Conservation (phyloP, 2,329 filamentous ascomycete species). For the Penicillium thymicola region DNA sequence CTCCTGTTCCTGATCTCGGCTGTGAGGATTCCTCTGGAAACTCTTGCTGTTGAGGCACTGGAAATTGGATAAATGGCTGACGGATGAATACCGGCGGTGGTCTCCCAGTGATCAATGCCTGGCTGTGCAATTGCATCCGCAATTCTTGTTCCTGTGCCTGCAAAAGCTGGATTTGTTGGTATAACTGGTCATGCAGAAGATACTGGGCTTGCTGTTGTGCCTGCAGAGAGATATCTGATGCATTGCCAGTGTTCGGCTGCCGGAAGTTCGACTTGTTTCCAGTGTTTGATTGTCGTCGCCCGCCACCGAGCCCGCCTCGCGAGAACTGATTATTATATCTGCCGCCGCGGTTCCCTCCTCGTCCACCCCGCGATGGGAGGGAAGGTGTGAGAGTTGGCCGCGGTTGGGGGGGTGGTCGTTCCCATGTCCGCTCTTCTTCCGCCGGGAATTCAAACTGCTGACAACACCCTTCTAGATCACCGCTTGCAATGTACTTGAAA, state of each 20-base stretch:
- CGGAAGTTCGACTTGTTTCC: conserved; percentile 44
- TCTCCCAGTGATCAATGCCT: conserved; percentile 42
- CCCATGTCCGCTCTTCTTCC: conserved; percentile 64
- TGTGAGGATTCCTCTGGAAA: conserved; percentile 37
- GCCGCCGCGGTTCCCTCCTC: conserved; percentile 49
- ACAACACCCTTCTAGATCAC: conserved; percentile 77
- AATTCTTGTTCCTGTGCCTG: conserved; percentile 51
- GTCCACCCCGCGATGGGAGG: conserved; percentile 46
- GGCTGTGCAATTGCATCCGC: conserved; percentile 47
- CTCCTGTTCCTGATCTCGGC: conserved; percentile 38
- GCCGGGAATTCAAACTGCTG: conserved; percentile 85
- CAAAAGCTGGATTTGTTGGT: conserved; percentile 49
- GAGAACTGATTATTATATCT: conserved; percentile 49
- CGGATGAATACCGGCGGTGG: conserved; percentile 41
- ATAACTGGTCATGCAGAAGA: conserved; percentile 48
- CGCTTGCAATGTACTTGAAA: conserved; percentile 75
- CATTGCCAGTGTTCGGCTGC: conserved; percentile 33
- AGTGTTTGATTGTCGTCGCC: conserved; percentile 57
- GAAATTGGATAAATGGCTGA: conserved; percentile 42
- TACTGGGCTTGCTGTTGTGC: conserved; percentile 47
- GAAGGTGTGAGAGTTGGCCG: conserved; percentile 51
- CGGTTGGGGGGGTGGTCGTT: conserved; percentile 56
- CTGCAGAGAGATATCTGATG: conserved; percentile 41
- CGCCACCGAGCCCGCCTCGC: conserved; percentile 46
- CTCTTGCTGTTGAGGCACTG: conserved; percentile 38